Evolutionary conservation across 2,329 filamentous ascomycete species (phyloP).

Genomic region (Nothopassalora personata): DNA sequence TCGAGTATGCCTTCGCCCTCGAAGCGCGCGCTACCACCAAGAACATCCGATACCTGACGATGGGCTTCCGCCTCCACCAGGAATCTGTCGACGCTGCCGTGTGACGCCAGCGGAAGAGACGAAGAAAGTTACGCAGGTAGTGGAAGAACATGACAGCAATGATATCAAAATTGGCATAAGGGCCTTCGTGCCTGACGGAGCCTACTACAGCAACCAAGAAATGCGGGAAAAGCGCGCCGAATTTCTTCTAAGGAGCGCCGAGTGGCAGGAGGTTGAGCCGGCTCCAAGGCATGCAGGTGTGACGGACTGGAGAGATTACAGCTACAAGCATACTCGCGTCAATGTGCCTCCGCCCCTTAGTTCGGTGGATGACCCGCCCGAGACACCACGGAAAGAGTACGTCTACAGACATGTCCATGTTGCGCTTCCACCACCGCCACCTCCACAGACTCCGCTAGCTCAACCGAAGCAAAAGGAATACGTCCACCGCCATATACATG

Average conservation of each 20-base stretch:
- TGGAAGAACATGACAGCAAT: slow-evolving; percentile 23
- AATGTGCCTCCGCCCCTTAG: background rate
- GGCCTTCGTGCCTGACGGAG: slow-evolving; percentile 21
- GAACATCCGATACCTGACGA: slow-evolving; percentile 31
- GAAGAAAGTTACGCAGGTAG: slow-evolving; percentile 13
- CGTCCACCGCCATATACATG: background rate
- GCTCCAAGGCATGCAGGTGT: slow-evolving; percentile 3
- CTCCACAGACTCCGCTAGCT: background rate
- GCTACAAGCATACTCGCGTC: background rate
- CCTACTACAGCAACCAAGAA: slow-evolving; percentile 16
- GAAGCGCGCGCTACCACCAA: slow-evolving; percentile 32
- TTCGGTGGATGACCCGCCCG: background rate
- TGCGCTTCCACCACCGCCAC: slow-evolving; percentile 5
- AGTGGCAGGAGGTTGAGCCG: slow-evolving; percentile 20
- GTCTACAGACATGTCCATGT: slow-evolving; percentile 12
- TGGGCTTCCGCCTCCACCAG: slow-evolving; percentile 29
- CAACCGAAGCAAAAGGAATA: background rate
- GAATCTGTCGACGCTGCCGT: slow-evolving; percentile 33
- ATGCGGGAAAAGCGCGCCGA: slow-evolving; percentile 11
- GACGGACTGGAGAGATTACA: background rate
- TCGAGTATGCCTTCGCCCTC: slow-evolving; percentile 30
- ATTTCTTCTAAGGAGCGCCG: slow-evolving; percentile 16
- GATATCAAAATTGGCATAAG: slow-evolving; percentile 26
- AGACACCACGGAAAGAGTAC: slow-evolving; percentile 1
- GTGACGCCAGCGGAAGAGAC: slow-evolving; percentile 22